phyloP scores from a whole-genome alignment of 2,329 filamentous ascomycete genomes.

The Corynespora cassiicola region DNA sequence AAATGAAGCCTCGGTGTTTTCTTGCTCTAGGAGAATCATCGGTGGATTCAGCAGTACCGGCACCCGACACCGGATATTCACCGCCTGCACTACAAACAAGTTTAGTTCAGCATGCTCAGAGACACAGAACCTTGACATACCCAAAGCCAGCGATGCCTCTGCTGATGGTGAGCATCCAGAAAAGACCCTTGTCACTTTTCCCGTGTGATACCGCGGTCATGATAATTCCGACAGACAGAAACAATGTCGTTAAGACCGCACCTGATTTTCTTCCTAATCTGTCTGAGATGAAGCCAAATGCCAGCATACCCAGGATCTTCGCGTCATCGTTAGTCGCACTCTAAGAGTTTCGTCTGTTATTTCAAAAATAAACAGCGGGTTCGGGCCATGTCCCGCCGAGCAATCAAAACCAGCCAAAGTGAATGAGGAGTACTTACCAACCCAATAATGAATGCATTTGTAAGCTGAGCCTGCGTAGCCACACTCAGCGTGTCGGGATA shows the following conservation, averaged over 20 bases:
- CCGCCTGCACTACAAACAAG: slow-evolving; percentile 21
- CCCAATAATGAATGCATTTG: slow-evolving; percentile 44
- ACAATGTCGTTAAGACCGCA: slow-evolving; percentile 38
- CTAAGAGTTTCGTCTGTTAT: too few relatives aligned
- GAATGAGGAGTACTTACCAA: slow-evolving; percentile 23
- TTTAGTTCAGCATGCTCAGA: background rate
- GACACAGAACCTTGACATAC: slow-evolving; percentile 46
- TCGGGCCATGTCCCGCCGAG: too few relatives aligned
- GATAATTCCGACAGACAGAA: slow-evolving; percentile 40
- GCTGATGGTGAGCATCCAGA: slow-evolving; percentile 54
- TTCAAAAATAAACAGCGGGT: too few relatives aligned
- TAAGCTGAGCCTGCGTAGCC: slow-evolving; percentile 35
- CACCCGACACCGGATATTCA: slow-evolving; percentile 61
- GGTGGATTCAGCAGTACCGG: slow-evolving; percentile 60
- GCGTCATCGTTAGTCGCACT: too few relatives aligned
- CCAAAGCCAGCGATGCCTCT: slow-evolving; percentile 54
- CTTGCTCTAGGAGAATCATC: slow-evolving; percentile 56
- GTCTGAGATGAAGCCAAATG: slow-evolving; percentile 40
- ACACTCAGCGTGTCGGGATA: slow-evolving; percentile 38
- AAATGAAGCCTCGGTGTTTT: slow-evolving; percentile 61
- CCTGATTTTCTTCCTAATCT: slow-evolving; percentile 41
- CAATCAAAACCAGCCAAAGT: too few relatives aligned
- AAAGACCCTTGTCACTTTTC: slow-evolving; percentile 35
- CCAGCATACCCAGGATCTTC: slow-evolving; percentile 36
- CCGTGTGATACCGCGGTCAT: slow-evolving; percentile 36